phyloP scores from a whole-genome alignment of 2,329 filamentous ascomycete genomes.

The Pseudogymnoascus sp. region DNA sequence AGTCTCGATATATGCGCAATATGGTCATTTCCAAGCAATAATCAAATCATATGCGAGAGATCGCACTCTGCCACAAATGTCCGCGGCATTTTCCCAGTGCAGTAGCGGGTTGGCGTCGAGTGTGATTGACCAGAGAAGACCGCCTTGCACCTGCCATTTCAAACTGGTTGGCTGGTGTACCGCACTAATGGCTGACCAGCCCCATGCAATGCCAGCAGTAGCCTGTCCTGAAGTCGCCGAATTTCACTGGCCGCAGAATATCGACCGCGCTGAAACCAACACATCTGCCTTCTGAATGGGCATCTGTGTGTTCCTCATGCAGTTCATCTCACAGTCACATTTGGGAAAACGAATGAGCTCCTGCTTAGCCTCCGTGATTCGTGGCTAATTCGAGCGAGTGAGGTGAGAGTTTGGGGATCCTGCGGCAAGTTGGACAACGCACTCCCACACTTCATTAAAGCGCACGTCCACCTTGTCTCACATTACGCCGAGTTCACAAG shows the following conservation, averaged over 20 bases:
- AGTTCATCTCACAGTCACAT: conserved; percentile 1
- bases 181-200: conserved; percentile 1
- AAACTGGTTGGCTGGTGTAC: not conserved
- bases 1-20: not conserved
- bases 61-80: not conserved
- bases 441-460: conserved; percentile 5
- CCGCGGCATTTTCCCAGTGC: not conserved
- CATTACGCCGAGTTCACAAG: not conserved
- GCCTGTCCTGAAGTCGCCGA: not conserved
- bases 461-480: conserved; percentile 5
- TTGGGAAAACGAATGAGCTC: conserved; percentile 2
- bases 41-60: not conserved
- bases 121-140: conserved; percentile 1
- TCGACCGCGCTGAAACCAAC: not conserved
- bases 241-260: not conserved
- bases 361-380: not conserved
- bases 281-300: conserved; percentile 5
- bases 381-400: conserved; percentile 6
- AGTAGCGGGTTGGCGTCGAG: not conserved
- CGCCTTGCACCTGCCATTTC: not conserved
- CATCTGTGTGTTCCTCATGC: not conserved
- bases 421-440: conserved; percentile 5
- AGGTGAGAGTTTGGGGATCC: not conserved
- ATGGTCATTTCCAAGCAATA: conserved; percentile 1
- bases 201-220: conserved; percentile 6